Evolutionary conservation across 768 basidiomycete genomes (phyloP).

Genomic region (Boletus subcaerulescens): DNA sequence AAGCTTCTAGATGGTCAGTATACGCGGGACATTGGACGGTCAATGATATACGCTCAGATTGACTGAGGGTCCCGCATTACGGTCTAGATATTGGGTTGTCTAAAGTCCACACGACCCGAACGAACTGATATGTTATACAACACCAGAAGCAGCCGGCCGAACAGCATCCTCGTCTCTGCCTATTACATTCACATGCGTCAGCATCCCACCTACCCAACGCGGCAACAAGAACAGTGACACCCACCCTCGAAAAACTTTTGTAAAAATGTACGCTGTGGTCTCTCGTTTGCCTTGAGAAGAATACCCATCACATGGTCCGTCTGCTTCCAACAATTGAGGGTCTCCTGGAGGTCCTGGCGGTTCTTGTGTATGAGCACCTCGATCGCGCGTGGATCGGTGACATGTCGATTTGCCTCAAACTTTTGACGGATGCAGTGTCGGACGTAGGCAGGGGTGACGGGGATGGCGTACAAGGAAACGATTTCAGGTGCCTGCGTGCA

Average conservation of each 20-base stretch:
- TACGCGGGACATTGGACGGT: neutral
- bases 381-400: constrained; percentile 78
- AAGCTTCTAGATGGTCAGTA: neutral
- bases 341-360: constrained; percentile 89
- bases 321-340: constrained; percentile 93
- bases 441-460: constrained; percentile 71
- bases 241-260: constrained; percentile 83
- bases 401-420: constrained; percentile 83
- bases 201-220: neutral
- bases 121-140: constrained; percentile 18
- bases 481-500: constrained; percentile 86
- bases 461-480: constrained; percentile 75
- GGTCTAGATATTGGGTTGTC: constrained; percentile 6
- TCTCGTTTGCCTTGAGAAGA: constrained; percentile 48
- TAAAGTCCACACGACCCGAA: neutral
- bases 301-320: constrained; percentile 76
- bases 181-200: constrained; percentile 24
- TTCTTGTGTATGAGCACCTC: constrained; percentile 85
- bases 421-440: constrained; percentile 80
- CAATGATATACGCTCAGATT: neutral
- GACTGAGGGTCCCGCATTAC: neutral
- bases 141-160: constrained; percentile 60
- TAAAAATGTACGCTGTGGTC: constrained; percentile 60
- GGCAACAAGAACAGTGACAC: constrained; percentile 13
- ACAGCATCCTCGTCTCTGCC: constrained; percentile 75